Percentiles rank a stretch among this genome's conserved stretches.
Evolutionary conservation across 169 alveolate species (phyloP).

Genomic region (Plasmodium malariae): DNA sequence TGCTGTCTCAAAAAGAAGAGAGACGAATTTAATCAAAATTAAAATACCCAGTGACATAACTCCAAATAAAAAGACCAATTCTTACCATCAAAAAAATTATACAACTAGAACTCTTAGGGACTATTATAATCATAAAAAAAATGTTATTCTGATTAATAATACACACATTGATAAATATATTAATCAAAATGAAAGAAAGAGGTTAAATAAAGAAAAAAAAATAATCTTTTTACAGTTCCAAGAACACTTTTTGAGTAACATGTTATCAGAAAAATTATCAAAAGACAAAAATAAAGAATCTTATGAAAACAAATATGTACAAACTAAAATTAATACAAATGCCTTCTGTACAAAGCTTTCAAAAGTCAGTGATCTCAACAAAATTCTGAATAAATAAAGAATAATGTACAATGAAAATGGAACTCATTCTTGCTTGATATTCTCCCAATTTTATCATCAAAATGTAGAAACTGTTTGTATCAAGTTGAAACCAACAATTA

Average conservation of each 20-base stretch:
- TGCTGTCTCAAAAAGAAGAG: neutral
- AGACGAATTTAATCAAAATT: neutral
- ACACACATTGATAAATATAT: neutral
- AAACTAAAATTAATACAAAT: slow-evolving; percentile 5
- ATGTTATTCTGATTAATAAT: slow-evolving; percentile 3
- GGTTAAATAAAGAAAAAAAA: slow-evolving; percentile 9
- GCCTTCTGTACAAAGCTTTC: neutral
- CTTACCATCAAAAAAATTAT: neutral
- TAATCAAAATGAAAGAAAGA: slow-evolving; percentile 8
- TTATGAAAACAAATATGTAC: neutral
- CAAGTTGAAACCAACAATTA: too few relatives aligned
- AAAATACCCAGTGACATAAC: neutral
- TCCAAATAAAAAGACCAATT: neutral
- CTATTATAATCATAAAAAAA: too few relatives aligned
- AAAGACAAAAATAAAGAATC: neutral
- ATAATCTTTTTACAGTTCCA: slow-evolving; percentile 4
- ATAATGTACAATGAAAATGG: too few relatives aligned
- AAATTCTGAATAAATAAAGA: neutral
- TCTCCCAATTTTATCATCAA: too few relatives aligned
- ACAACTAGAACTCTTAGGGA: neutral
- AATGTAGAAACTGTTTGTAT: too few relatives aligned
- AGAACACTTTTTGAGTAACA: slow-evolving; percentile 9
- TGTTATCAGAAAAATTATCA: slow-evolving; percentile 20
- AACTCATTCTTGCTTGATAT: too few relatives aligned
- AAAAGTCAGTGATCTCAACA: neutral